These are phyloP conservation scores for Penicillium paxilli DNA, from an alignment of 495 filamentous ascomycete genomes.

Conservation along the genomic window DNA sequence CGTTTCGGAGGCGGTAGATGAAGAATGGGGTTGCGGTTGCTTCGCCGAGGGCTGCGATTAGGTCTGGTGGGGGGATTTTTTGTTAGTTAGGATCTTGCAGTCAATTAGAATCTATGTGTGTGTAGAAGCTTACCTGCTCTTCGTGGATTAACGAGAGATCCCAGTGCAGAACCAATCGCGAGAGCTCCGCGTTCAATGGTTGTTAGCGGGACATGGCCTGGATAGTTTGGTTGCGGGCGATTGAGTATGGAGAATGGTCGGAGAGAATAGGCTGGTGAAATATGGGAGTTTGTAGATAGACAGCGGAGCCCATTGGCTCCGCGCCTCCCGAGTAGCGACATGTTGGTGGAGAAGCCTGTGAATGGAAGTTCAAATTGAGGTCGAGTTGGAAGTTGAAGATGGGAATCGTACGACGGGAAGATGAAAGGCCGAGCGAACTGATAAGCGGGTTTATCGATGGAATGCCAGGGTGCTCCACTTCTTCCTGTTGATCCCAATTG, in stretches of 20 bases:
- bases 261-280: conserved; percentile 9
- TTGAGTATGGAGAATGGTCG: conserved; percentile 72
- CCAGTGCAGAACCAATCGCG: conserved; percentile 78
- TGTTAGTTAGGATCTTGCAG: not conserved
- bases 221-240: conserved; percentile 73
- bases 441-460: conserved; percentile 33
- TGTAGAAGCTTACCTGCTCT: conserved; percentile 60
- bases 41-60: conserved; percentile 92
- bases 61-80: conserved; percentile 62
- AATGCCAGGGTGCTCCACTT: no score
- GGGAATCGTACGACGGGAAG: conserved; percentile 32
- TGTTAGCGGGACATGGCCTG: conserved; percentile 88
- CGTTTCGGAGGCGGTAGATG: conserved; percentile 85
- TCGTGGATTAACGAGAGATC: conserved; percentile 75
- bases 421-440: conserved; percentile 18
- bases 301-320: conserved; percentile 21
- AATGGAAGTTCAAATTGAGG: no score
- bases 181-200: conserved; percentile 71
- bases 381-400: not conserved
- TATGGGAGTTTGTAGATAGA: conserved; percentile 7
- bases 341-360: conserved; percentile 16
- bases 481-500: no score
- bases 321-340: conserved; percentile 33
- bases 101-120: not conserved
- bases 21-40: conserved; percentile 93